Base-by-base conservation (phyloP, 2,329 filamentous ascomycete species). In the Penicillium sp. region DNA sequence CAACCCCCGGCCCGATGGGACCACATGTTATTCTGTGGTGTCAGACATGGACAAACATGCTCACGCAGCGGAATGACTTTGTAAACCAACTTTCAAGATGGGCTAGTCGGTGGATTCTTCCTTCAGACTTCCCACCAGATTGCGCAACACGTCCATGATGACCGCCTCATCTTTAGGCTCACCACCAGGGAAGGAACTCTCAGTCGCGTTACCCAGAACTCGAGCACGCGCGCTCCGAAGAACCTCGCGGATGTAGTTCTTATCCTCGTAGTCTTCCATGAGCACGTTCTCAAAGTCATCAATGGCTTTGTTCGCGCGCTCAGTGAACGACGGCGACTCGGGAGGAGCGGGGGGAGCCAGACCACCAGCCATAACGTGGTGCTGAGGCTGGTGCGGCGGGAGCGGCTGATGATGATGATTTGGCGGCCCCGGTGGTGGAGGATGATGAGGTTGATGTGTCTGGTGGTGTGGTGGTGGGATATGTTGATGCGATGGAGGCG, bases 231-330 rank as follows among this genome's bases (percentile, higher is more conserved):
- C 69, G 50, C 70, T 72, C 49, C 67, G 66, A 9, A 72, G 64
- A 32, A 72, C 69, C 54, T 71, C 67, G 26, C 68, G 67, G 53
- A 72, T 72, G 51, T 72, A 72, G 46, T 72, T 69, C 58, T 71
- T 70, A 50, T 72, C 70, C 47, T 72, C 69, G 45, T 71, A 72
- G 49, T 72, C 70, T 50, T 72, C 69, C 63, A 71, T 69, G 11
- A 72, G 63, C 9, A 72, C 69, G 13, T 68, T 66, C 49, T 72
- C 70, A 43, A 72, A 72, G 52, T 72, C 68, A 47, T 72, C 70
- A 46, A 72, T 72, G 24, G 70, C 70, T 55, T 72, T 71, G 55
- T 67, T 69, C 9, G 70, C 70, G 27, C 68, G 64, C 11, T 70
- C 66, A 45, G 62, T 63, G 60, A 72, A 72, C 11, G 65, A 67